phyloP scores from a whole-genome alignment of 495 filamentous ascomycete genomes.

The Hypoxylon lienhwacheense region DNA sequence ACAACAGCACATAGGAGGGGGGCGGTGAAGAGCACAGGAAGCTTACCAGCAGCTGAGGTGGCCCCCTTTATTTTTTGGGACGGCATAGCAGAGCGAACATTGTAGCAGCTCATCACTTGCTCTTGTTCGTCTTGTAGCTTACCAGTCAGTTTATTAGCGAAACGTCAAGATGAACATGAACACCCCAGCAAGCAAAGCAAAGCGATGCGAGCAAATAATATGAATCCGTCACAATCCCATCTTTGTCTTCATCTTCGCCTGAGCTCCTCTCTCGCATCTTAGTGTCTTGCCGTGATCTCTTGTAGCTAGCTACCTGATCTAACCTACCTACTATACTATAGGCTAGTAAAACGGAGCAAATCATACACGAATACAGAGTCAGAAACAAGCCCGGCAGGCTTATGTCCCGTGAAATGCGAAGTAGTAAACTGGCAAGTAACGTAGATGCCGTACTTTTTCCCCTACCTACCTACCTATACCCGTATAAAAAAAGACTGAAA shows the following conservation, averaged over 20 bases:
- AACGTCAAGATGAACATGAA: conserved; percentile 34
- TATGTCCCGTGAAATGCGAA: too few species aligned
- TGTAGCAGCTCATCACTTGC: conserved; percentile 14
- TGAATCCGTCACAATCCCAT: too few species aligned
- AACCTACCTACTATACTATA: too few species aligned
- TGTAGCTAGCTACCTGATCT: too few species aligned
- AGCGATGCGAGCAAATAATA: conserved; percentile 19
- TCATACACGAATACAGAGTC: too few species aligned
- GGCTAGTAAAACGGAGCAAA: too few species aligned
- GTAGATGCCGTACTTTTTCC: too few species aligned
- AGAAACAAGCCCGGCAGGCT: too few species aligned
- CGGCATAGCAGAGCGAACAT: conserved; percentile 20
- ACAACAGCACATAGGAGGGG: conserved; percentile 25
- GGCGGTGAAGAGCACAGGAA: conserved; percentile 15
- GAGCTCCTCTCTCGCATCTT: too few species aligned
- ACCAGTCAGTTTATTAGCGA: conserved; percentile 31
- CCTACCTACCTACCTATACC: too few species aligned
- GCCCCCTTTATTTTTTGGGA: conserved; percentile 22
- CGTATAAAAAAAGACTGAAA: conserved; percentile 24
- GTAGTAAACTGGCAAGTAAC: too few species aligned
- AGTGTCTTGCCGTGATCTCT: too few species aligned
- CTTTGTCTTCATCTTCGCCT: background rate
- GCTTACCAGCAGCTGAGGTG: conserved; percentile 32
- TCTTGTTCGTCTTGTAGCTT: conserved; percentile 32
- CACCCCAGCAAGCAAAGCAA: conserved; percentile 22